phyloP scores from a whole-genome alignment of 2,329 filamentous ascomycete genomes.

The Claviceps monticola region DNA sequence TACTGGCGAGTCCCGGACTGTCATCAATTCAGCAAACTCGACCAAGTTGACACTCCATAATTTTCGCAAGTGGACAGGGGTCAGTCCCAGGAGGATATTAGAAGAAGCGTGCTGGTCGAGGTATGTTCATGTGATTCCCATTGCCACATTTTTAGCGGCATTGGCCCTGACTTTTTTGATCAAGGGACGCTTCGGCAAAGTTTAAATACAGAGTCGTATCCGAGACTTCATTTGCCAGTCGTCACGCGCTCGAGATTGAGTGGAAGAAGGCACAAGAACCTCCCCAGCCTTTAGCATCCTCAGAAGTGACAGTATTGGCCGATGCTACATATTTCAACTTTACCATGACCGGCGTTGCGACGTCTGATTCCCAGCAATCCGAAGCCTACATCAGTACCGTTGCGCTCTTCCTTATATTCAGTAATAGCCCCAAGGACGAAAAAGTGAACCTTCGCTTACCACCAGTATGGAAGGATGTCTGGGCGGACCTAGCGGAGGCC shows the following conservation, averaged over 20 bases:
- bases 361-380: conserved; percentile 65
- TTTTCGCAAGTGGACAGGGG: conserved; percentile 70
- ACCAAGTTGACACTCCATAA: conserved; percentile 54
- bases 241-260: conserved; percentile 57
- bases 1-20: conserved; percentile 44
- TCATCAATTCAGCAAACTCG: conserved; percentile 38
- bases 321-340: conserved; percentile 45
- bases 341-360: conserved; percentile 61
- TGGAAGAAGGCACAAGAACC: conserved; percentile 65
- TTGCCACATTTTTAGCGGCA: background rate
- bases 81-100: conserved; percentile 61
- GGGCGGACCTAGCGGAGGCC: conserved; percentile 59
- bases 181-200: conserved; percentile 55
- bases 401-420: conserved; percentile 70
- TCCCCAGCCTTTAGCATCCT: conserved; percentile 18
- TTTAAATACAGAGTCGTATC: conserved; percentile 59
- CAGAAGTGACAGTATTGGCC: conserved; percentile 30
- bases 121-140: conserved; percentile 22
- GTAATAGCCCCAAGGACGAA: conserved; percentile 67
- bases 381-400: conserved; percentile 75
- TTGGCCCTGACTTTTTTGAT: background rate
- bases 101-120: conserved; percentile 81
- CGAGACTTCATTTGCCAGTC: conserved; percentile 58
- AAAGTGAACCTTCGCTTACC: conserved; percentile 72
- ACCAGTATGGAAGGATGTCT: conserved; percentile 70